Evolutionary conservation across 805 yeast genomes (phyloP).

Genomic region (Candida multigemmis): DNA sequence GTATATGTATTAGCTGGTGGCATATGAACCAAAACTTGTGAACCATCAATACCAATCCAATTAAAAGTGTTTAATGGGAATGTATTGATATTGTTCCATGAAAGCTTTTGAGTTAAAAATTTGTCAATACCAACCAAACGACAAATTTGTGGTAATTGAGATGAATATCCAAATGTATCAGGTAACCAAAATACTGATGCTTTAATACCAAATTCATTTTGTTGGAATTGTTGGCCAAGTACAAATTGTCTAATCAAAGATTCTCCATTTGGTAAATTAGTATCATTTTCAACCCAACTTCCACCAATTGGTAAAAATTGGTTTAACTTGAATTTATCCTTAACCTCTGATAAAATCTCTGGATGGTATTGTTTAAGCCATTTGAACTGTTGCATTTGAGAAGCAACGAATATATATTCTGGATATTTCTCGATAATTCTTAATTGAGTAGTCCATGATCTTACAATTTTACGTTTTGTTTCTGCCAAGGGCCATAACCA

Average conservation of each 20-base stretch:
- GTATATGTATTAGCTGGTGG: conserved; percentile 97
- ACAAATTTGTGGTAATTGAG: conserved; percentile 91
- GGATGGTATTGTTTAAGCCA: conserved; percentile 91
- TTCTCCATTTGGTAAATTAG: conserved; percentile 93
- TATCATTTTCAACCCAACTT: conserved; percentile 96
- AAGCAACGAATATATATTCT: conserved; percentile 88
- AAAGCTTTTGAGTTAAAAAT: conserved; percentile 85
- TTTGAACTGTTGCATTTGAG: conserved; percentile 92
- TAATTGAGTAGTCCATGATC: conserved; percentile 93
- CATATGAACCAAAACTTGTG: conserved; percentile 93
- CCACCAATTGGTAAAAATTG: conserved; percentile 92
- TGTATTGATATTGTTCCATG: conserved; percentile 91
- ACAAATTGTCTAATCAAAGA: conserved; percentile 81
- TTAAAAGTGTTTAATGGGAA: conserved; percentile 89
- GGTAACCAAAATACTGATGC: conserved; percentile 89
- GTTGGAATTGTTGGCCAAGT: conserved; percentile 81
- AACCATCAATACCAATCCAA: conserved; percentile 93
- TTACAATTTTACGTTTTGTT: conserved; percentile 82
- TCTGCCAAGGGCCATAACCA: conserved; percentile 99
- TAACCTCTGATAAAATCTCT: conserved; percentile 53
- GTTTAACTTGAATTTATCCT: conserved; percentile 58
- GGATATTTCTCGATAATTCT: conserved; percentile 81
- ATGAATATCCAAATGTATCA: conserved; percentile 93
- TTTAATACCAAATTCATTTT: conserved; percentile 67
- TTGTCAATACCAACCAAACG: conserved; percentile 77